Conservation (phyloP, 441 rosid genomes). For the Pelargonium fulgidum region DNA sequence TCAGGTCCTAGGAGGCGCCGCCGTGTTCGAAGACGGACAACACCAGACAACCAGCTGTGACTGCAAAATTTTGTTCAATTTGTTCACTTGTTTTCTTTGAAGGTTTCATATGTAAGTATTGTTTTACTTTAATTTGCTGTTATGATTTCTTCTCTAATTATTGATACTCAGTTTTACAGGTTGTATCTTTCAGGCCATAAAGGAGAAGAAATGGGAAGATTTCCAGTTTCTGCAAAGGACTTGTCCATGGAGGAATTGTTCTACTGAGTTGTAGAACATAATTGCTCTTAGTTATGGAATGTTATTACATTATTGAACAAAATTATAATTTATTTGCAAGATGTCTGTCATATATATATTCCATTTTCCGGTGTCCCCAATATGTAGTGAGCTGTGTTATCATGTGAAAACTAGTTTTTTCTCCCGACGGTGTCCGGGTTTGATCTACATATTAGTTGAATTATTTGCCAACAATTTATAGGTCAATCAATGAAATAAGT, state of each 20-base stretch:
- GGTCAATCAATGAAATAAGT: too few species aligned
- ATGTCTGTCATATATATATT: too few species aligned
- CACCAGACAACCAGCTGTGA: slow-evolving; percentile 42
- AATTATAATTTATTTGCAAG: too few species aligned
- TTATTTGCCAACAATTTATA: too few species aligned
- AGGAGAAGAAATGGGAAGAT: not conserved
- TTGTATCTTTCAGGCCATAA: not conserved
- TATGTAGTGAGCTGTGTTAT: too few species aligned
- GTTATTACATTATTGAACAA: too few species aligned
- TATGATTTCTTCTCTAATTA: not conserved
- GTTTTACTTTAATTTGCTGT: not conserved
- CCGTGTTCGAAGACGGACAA: slow-evolving; percentile 33
- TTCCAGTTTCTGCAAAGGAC: not conserved
- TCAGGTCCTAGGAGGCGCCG: slow-evolving; percentile 40
- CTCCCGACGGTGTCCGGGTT: too few species aligned
- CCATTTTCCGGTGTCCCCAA: too few species aligned
- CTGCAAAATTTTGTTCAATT: slow-evolving; percentile 3
- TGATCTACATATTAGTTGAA: too few species aligned
- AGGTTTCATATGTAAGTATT: slow-evolving; percentile 24
- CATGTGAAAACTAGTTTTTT: too few species aligned
- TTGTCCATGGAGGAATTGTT: not conserved
- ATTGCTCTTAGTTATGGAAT: too few species aligned
- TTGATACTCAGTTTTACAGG: not conserved
- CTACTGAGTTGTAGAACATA: too few species aligned
- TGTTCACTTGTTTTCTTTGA: not conserved